Evolutionary conservation across 176 grass and related monocot species (phyloP).

Genomic region (Phragmites australis): DNA sequence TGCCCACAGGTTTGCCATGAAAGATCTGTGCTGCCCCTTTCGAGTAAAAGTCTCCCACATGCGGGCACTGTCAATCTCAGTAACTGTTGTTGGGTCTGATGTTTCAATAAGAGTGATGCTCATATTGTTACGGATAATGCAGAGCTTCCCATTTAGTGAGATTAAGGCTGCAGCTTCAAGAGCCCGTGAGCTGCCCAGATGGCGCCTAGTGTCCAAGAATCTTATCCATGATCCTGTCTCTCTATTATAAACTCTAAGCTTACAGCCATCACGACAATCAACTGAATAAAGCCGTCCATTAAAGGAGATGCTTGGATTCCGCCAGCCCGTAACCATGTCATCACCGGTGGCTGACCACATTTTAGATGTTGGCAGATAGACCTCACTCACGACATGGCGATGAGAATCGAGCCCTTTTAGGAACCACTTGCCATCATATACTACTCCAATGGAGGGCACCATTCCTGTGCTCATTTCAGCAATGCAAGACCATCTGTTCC

Average conservation of each 20-base stretch:
- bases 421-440: slow-evolving; percentile 90
- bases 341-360: slow-evolving; percentile 58
- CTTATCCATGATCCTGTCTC: slow-evolving; percentile 64
- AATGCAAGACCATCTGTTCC: slow-evolving; percentile 79
- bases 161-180: slow-evolving; percentile 77
- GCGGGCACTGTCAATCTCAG: slow-evolving; percentile 59
- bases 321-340: slow-evolving; percentile 70
- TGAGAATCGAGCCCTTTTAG: slow-evolving; percentile 81
- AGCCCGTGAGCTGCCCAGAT: slow-evolving; percentile 66
- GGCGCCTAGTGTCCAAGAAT: slow-evolving; percentile 68
- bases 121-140: slow-evolving; percentile 86
- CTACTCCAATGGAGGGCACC: slow-evolving; percentile 84
- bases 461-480: slow-evolving; percentile 80
- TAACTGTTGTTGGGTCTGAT: slow-evolving; percentile 41
- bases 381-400: slow-evolving; percentile 66
- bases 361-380: slow-evolving; percentile 67
- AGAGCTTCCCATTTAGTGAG: slow-evolving; percentile 68
- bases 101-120: slow-evolving; percentile 79
- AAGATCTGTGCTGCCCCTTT: slow-evolving; percentile 66
- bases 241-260: slow-evolving; percentile 72
- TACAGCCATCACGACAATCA: slow-evolving; percentile 93
- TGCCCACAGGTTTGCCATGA: slow-evolving; percentile 76
- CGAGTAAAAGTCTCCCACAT: slow-evolving; percentile 67
- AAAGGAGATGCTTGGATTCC: slow-evolving; percentile 69
- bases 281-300: slow-evolving; percentile 60